Evolutionary conservation across 2,329 filamentous ascomycete genomes (phyloP).

Genomic region (Alternaria burnsii): DNA sequence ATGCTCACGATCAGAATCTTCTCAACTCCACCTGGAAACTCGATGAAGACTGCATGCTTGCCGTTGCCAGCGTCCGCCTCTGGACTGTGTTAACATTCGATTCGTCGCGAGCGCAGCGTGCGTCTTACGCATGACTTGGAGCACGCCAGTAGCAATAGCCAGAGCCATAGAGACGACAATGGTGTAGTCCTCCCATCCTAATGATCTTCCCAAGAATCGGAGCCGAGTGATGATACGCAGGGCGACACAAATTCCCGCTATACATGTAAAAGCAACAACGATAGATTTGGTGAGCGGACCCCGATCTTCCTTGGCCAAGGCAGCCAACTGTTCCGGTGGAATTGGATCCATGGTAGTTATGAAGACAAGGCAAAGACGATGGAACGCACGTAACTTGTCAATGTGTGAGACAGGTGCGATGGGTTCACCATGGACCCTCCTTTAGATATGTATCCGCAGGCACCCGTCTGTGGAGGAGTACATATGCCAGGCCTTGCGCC

Average conservation of each 20-base stretch:
- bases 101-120: neutral
- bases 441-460: conserved; percentile 1
- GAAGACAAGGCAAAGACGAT: neutral
- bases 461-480: neutral
- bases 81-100: conserved; percentile 14
- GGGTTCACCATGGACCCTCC: neutral
- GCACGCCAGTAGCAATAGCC: conserved; percentile 20
- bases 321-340: conserved; percentile 27
- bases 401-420: neutral
- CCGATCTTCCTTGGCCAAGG: conserved; percentile 25
- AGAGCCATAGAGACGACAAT: conserved; percentile 30
- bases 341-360: conserved; percentile 21
- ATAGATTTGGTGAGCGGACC: conserved; percentile 27
- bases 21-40: conserved; percentile 17
- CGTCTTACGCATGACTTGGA: conserved; percentile 29
- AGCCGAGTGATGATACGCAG: conserved; percentile 35
- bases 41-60: conserved; percentile 34
- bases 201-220: conserved; percentile 15
- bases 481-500: conserved; percentile 1
- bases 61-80: conserved; percentile 34
- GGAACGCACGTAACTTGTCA: neutral
- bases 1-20: conserved; percentile 27
- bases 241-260: conserved; percentile 29
- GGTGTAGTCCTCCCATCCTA: conserved; percentile 35
- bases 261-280: conserved; percentile 28